These are phyloP conservation scores for Sphaerostilbella broomeana DNA, from an alignment of 2,329 filamentous ascomycete species.

Conservation along the genomic window DNA sequence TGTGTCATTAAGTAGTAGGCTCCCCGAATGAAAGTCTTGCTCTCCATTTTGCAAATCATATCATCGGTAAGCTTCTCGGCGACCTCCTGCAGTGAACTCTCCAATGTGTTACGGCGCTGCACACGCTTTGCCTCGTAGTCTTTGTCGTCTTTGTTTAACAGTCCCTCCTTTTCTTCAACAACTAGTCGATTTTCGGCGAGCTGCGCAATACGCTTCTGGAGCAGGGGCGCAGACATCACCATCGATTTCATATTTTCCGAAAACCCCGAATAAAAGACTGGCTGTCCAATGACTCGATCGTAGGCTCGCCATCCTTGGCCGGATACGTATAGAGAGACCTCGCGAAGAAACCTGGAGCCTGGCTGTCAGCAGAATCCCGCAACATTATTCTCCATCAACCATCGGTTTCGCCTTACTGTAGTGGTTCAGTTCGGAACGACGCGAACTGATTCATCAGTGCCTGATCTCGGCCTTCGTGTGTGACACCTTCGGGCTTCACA, in stretches of 20 bases:
- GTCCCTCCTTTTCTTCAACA: conserved; percentile 70
- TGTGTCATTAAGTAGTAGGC: conserved; percentile 89
- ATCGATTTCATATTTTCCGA: conserved; percentile 78
- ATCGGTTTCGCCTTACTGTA: conserved; percentile 41
- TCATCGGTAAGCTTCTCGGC: conserved; percentile 81
- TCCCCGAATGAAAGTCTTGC: conserved; percentile 81
- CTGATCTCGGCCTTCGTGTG: conserved; percentile 53
- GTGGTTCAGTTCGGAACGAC: conserved; percentile 67
- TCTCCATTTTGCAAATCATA: conserved; percentile 99
- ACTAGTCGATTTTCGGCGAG: conserved; percentile 68
- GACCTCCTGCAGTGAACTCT: conserved; percentile 68
- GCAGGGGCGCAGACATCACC: conserved; percentile 67
- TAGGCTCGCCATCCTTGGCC: conserved; percentile 95
- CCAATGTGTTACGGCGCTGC: conserved; percentile 57
- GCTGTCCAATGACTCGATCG: conserved; percentile 82
- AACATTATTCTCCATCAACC: background rate
- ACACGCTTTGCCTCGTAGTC: conserved; percentile 45
- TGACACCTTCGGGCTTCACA: conserved; percentile 42
- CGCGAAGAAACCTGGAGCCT: conserved; percentile 71
- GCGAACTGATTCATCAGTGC: conserved; percentile 76
- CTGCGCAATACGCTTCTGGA: conserved; percentile 67
- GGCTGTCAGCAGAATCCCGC: conserved; percentile 13
- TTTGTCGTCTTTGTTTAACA: conserved; percentile 51
- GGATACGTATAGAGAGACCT: conserved; percentile 87
- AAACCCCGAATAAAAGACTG: conserved; percentile 89